Base-by-base conservation (phyloP, 164 flowering plant genomes). In the Chimonanthus praecox region DNA sequence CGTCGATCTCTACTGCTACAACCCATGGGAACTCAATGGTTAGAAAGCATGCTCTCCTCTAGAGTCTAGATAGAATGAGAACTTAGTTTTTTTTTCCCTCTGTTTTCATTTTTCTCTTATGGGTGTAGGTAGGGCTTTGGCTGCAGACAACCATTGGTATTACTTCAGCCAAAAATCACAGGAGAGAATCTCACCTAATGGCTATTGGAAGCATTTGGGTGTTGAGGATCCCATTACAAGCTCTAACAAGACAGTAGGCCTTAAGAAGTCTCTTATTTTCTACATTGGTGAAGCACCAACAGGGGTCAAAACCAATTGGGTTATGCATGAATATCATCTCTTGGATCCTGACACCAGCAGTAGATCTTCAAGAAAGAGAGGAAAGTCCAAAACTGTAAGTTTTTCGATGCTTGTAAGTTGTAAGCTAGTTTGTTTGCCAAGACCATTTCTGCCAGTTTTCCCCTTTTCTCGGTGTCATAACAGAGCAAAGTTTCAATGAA, bases 1-100 rank as follows among this genome's bases (percentile, higher is more conserved):
- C 77, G 92, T 92, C 47, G 87, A 87, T 68, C 88, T 88, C 77
- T 81, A 78, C 72, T 86, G 89, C 2, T 88, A 84, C 62, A 91
- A 94, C 84, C 98, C 98, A 15, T 94, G 97, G 98, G 90, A 92
- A 16, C 90, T 94, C 21, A 73, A 85, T 48, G 98, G 98, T 93
- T 77, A 0, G 21, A 54, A 45, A 46, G 16, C 20, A 33, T 13
- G 3, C 18, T 11, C 64, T 33, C 9, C 18, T 43, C 46, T 33
- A 33, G 33, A 33, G 33, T 33, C 33, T 33, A 33, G 33, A 33
- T 33, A 33, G 33, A 33, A 33, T 33, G 33, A 44, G 16, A 43
- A 43, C 47, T 0, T 21, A 7, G 4, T 33, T 46, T 20, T 68
- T 16, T 69, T 21, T 43, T 21, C 62, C 33, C 33, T 33, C 33